Percentiles rank a stretch among this genome's conserved stretches.
These are phyloP conservation scores for Talaromyces adpressus DNA, from an alignment of 495 filamentous ascomycete genomes.

Conservation along the genomic window DNA sequence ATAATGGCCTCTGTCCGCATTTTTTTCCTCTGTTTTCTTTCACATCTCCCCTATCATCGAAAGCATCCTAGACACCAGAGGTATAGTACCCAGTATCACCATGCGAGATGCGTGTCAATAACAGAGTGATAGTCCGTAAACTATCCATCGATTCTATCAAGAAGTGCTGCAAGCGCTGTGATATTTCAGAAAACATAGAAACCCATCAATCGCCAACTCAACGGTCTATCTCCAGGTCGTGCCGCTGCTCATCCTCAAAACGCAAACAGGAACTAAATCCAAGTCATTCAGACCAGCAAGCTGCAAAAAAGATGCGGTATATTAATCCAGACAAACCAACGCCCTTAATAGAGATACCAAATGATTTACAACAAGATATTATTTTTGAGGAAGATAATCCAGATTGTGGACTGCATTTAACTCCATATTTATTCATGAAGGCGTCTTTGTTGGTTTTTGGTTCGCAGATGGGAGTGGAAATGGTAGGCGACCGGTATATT, in stretches of 20 bases:
- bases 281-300: too few relatives aligned
- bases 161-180: background rate
- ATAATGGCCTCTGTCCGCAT: background rate
- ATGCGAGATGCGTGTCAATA: background rate
- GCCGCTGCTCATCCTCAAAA: background rate
- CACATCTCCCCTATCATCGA: background rate
- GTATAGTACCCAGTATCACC: background rate
- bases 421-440: too few relatives aligned
- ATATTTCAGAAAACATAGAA: background rate
- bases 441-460: too few relatives aligned
- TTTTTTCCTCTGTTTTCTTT: background rate
- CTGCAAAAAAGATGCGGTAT: too few relatives aligned
- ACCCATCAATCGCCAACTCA: background rate
- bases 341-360: too few relatives aligned
- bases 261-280: too few relatives aligned
- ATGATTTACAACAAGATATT: too few relatives aligned
- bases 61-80: background rate
- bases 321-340: too few relatives aligned
- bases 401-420: too few relatives aligned
- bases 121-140: background rate
- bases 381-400: too few relatives aligned
- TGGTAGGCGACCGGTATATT: too few relatives aligned
- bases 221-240: background rate
- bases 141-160: background rate
- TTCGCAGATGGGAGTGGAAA: too few relatives aligned